These are phyloP conservation scores for Yamadazyma tumulicola DNA, from an alignment of 805 yeast genomes.

Conservation along the genomic window DNA sequence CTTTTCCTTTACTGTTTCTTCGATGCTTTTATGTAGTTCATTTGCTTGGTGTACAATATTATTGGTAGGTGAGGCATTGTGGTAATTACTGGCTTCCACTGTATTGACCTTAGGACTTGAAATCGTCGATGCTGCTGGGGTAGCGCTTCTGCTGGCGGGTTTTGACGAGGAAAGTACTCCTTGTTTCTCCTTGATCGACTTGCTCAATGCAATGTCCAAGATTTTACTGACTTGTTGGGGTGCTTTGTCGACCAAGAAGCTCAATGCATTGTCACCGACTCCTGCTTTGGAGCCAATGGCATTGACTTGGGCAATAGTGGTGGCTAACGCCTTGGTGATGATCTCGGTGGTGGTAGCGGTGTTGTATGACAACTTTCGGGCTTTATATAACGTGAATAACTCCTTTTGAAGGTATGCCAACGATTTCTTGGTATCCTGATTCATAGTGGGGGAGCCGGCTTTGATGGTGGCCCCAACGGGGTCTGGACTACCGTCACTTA, in stretches of 20 bases:
- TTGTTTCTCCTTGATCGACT: conserved; percentile 56
- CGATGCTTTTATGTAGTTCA: background rate
- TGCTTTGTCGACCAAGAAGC: conserved; percentile 73
- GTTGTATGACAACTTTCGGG: conserved; percentile 64
- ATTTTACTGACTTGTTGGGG: conserved; percentile 79
- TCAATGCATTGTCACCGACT: conserved; percentile 72
- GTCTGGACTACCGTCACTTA: background rate
- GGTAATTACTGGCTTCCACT: conserved; percentile 3
- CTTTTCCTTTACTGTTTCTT: background rate
- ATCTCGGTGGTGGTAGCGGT: conserved; percentile 81
- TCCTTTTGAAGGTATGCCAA: conserved; percentile 84
- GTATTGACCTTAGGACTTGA: conserved; percentile 11
- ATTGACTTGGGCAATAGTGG: conserved; percentile 86
- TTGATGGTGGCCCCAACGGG: background rate
- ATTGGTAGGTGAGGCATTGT: background rate
- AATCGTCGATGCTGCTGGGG: conserved; percentile 18
- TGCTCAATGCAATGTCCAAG: conserved; percentile 75
- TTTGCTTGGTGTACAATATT: conserved; percentile 8
- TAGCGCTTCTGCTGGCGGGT: conserved; percentile 17
- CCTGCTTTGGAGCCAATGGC: conserved; percentile 86
- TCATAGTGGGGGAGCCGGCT: conserved; percentile 28
- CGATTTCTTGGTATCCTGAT: conserved; percentile 66
- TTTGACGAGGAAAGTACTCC: conserved; percentile 19
- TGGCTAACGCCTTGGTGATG: conserved; percentile 85
- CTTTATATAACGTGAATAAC: conserved; percentile 73